Conservation (phyloP, 331 rosid genomes). For the Malus hybrid region DNA sequence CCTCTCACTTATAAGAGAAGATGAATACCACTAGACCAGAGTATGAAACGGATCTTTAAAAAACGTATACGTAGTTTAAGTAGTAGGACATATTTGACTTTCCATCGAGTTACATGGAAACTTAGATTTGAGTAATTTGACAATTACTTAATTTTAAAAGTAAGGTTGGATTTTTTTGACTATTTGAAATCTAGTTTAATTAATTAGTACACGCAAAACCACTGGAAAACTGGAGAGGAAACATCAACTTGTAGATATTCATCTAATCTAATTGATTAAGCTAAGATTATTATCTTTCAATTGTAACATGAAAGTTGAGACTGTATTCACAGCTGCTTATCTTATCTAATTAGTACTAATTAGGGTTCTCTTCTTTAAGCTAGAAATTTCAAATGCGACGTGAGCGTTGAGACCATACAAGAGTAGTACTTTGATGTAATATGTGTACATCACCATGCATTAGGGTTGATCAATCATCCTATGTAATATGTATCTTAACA, state of each 20-base stretch:
- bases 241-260: background rate
- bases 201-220: background rate
- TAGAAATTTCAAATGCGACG: no score
- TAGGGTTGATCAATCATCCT: no score
- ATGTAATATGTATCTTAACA: no score
- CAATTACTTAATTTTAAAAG: background rate
- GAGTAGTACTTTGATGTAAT: no score
- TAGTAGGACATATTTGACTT: background rate
- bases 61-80: background rate
- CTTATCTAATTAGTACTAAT: no score
- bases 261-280: background rate
- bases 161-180: background rate
- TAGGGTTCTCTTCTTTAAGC: no score
- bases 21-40: no score
- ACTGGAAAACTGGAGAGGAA: background rate
- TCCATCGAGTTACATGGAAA: background rate
- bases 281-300: background rate
- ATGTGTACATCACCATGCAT: no score
- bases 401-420: no score
- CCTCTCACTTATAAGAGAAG: no score
- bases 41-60: no score
- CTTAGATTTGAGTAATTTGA: background rate
- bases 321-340: no score
- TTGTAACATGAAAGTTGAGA: background rate
- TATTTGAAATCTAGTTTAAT: background rate